These are phyloP conservation scores for Capsicum chinense DNA, from an alignment of 257 asterid species.

Conservation along the genomic window DNA sequence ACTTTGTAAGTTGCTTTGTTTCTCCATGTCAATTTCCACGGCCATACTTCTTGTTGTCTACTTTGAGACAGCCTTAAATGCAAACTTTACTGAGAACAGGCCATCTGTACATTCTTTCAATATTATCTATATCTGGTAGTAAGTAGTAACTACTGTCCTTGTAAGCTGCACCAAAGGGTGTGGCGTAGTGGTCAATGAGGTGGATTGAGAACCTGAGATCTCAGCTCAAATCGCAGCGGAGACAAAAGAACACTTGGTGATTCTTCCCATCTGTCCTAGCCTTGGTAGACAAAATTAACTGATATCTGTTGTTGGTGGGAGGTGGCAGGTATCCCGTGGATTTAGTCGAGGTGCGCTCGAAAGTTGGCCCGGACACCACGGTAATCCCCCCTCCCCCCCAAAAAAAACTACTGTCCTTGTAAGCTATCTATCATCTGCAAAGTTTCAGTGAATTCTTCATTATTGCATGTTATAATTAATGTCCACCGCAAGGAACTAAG, in stretches of 20 bases:
- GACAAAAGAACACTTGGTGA: too few relatives aligned
- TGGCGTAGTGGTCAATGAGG: too few relatives aligned
- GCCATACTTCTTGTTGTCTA: neutral
- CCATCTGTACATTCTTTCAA: neutral
- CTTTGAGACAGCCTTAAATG: neutral
- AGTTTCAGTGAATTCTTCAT: neutral
- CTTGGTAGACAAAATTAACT: too few relatives aligned
- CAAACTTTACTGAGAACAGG: neutral
- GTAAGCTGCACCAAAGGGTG: neutral
- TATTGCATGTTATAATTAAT: neutral
- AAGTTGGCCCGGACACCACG: too few relatives aligned
- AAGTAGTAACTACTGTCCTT: neutral
- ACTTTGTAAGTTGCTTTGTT: neutral
- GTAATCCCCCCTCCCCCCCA: too few relatives aligned
- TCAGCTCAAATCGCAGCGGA: too few relatives aligned
- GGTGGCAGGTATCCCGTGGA: too few relatives aligned
- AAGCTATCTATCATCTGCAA: slow-evolving; percentile 16
- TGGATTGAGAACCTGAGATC: too few relatives aligned
- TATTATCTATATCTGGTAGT: neutral
- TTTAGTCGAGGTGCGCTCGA: too few relatives aligned
- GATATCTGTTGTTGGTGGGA: too few relatives aligned
- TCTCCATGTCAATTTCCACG: neutral
- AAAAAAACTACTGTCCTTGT: neutral
- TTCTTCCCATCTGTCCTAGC: too few relatives aligned
- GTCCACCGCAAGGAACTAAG: neutral